Conservation (phyloP, 139 green algal species). For the Limnomonas spitsbergensis region DNA sequence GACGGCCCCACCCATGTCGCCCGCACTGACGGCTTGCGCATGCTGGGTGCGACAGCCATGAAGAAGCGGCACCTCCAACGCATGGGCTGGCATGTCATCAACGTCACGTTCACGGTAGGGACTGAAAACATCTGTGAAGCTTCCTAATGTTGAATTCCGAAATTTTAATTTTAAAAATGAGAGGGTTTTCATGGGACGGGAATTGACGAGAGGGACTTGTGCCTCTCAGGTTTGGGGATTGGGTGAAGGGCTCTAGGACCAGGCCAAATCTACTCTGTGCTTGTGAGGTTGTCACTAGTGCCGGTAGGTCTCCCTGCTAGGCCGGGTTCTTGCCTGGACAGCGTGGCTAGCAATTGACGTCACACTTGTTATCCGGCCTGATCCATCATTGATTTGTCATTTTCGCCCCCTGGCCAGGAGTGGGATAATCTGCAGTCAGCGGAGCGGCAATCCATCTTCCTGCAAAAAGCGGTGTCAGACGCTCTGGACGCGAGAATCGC, state of each 20-base stretch:
- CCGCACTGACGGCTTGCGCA: slow-evolving; percentile 19
- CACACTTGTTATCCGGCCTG: neutral
- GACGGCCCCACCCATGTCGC: slow-evolving; percentile 56
- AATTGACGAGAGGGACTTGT: neutral
- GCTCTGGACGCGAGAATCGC: neutral
- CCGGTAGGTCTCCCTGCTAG: neutral
- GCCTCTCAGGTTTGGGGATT: neutral
- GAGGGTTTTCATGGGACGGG: neutral
- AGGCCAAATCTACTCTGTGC: neutral
- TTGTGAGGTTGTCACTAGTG: neutral
- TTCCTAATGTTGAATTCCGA: neutral
- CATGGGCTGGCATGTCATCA: slow-evolving; percentile 44
- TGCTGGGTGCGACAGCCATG: slow-evolving; percentile 50
- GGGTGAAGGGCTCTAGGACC: neutral
- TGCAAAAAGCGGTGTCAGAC: slow-evolving; percentile 5
- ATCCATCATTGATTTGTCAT: neutral
- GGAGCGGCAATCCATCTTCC: neutral
- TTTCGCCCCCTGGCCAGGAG: neutral
- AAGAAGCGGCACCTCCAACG: slow-evolving; percentile 51
- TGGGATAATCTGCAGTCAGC: neutral
- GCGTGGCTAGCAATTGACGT: neutral
- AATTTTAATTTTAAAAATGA: neutral
- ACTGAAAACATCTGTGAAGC: neutral
- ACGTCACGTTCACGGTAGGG: slow-evolving; percentile 16
- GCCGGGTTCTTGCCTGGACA: neutral